Conservation (phyloP, 352 stramenopile species). For the Globisporangium perplexum region DNA sequence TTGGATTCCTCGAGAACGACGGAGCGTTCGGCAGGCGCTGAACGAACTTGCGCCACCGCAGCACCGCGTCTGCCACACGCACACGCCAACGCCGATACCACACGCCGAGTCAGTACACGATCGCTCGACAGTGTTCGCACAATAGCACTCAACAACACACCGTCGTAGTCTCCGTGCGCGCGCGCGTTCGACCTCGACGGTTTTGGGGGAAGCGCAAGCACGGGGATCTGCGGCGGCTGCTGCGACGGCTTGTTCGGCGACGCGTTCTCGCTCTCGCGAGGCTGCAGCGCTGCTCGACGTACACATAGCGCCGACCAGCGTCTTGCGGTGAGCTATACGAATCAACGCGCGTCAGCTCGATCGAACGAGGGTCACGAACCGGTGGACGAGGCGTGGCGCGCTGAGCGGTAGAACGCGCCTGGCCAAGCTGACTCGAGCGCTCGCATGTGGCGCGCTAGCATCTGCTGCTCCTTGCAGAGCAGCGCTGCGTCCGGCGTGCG, state of each 20-base stretch:
- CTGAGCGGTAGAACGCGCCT: slow-evolving; percentile 12
- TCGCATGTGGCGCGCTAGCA: slow-evolving; percentile 26
- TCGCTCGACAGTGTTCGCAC: slow-evolving; percentile 1
- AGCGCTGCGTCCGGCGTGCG: slow-evolving; percentile 26
- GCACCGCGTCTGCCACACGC: slow-evolving; percentile 3
- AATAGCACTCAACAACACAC: slow-evolving; percentile 20
- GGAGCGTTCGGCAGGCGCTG: slow-evolving; percentile 14
- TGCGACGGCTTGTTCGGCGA: slow-evolving; percentile 1
- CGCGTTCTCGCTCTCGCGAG: slow-evolving; percentile 11
- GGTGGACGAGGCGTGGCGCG: slow-evolving; percentile 2
- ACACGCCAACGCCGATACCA: background rate
- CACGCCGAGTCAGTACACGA: background rate
- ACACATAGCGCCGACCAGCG: background rate
- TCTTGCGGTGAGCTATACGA: slow-evolving; percentile 4
- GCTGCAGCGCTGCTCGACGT: slow-evolving; percentile 10
- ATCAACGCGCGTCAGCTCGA: slow-evolving; percentile 3
- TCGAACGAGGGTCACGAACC: slow-evolving; percentile 5
- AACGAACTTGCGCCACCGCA: slow-evolving; percentile 13
- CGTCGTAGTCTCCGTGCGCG: slow-evolving; percentile 27
- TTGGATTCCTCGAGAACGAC: slow-evolving; percentile 14
- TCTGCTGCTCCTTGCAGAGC: slow-evolving; percentile 24
- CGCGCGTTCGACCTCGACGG: slow-evolving; percentile 1
- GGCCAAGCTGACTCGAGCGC: slow-evolving; percentile 33
- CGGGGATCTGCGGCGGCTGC: slow-evolving; percentile 6
- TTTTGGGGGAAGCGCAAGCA: slow-evolving; percentile 11